Percentiles rank a stretch among this genome's conserved stretches.
These are phyloP conservation scores for Cystobasidium slooffiae DNA, from an alignment of 1,284 basidiomycete species.

Conservation along the genomic window DNA sequence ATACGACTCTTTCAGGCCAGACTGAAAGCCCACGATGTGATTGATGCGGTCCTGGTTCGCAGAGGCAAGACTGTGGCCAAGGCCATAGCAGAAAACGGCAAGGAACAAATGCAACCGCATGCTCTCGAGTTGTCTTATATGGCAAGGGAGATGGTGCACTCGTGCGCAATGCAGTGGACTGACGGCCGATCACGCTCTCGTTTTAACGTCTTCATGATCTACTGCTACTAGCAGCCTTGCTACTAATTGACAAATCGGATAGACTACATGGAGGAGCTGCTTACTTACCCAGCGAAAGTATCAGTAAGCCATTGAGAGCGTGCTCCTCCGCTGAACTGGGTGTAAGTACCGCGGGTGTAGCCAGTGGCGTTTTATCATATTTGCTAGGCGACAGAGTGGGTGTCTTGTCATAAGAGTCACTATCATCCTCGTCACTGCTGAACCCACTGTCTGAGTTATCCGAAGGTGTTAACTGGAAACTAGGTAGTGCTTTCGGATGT, in stretches of 20 bases:
- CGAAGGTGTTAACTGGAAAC: background rate
- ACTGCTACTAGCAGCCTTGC: too few species aligned
- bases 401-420: slow-evolving; percentile 2
- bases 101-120: background rate
- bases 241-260: too few species aligned
- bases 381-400: slow-evolving; percentile 12
- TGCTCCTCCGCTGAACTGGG: background rate
- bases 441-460: background rate
- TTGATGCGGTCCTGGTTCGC: background rate
- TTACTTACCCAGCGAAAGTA: too few species aligned
- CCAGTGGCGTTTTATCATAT: slow-evolving; percentile 1
- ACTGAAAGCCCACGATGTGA: background rate
- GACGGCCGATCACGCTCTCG: too few species aligned
- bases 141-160: too few species aligned
- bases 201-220: too few species aligned
- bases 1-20: background rate
- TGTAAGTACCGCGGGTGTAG: background rate
- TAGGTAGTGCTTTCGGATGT: slow-evolving; percentile 7
- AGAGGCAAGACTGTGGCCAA: background rate
- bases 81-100: background rate
- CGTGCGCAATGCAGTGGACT: too few species aligned
- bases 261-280: too few species aligned
- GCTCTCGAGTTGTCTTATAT: background rate
- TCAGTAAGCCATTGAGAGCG: background rate
- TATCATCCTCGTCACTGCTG: background rate